Evolutionary conservation across 169 alveolate species (phyloP).

Genomic region (Babesia sp.): DNA sequence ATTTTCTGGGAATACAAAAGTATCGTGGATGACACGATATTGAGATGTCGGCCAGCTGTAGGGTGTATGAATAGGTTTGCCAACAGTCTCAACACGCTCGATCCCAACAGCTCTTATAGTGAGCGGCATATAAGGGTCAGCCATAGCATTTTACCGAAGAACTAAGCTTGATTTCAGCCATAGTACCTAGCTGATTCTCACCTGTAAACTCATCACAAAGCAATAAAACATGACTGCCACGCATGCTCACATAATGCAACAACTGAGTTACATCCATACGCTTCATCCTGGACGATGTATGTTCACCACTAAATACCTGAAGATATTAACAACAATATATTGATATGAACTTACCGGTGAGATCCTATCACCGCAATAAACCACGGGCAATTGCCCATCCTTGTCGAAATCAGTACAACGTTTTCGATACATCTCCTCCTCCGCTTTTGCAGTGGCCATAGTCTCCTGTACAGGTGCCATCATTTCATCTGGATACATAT

Average conservation of each 20-base stretch:
- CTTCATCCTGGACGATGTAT: neutral
- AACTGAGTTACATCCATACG: neutral
- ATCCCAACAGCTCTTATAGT: neutral
- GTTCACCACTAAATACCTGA: slow-evolving; percentile 5
- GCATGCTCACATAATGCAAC: neutral
- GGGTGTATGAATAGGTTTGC: neutral
- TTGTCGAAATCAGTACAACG: neutral
- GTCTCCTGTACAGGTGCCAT: slow-evolving; percentile 5
- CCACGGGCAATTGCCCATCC: neutral
- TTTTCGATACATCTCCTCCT: neutral
- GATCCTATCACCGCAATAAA: neutral
- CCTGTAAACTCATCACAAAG: neutral
- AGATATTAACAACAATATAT: neutral
- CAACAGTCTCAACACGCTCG: slow-evolving; percentile 13
- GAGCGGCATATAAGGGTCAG: neutral
- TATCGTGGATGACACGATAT: neutral
- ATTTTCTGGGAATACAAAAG: neutral
- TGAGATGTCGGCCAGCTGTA: neutral
- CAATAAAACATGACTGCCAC: neutral
- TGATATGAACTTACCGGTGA: neutral
- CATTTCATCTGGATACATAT: slow-evolving; percentile 44
- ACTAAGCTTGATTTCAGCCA: neutral
- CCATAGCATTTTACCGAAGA: neutral
- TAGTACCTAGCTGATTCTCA: neutral
- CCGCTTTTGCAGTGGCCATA: neutral